Evolutionary conservation across 495 filamentous ascomycete species (phyloP), one percentile per base, ranked within the genome.

Genomic region (Trichoderma parareesei): DNA sequence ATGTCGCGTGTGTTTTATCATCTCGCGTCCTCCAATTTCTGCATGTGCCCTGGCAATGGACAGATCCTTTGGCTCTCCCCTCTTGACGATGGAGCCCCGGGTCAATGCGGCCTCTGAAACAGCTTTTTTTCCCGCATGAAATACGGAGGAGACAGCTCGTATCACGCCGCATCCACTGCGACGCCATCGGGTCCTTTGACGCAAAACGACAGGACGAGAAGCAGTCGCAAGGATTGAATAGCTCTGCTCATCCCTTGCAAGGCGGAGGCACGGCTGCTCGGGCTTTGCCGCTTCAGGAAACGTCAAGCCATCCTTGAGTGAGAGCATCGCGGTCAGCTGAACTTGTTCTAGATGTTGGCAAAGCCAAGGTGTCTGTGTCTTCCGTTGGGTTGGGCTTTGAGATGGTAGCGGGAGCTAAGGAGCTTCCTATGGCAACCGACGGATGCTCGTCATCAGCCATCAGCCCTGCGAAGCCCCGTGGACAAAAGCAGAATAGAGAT

Each of bases 231-330:
- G 53, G 20, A 33, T 57, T 3, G 53, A 33, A 37, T 14, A 57
- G 53, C 33, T 11, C 11, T 57, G 13, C 14, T 35, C 53, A 35
- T 57, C 33, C 53, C 27, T 57, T 57, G 53, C 53, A 57, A 57
- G 53, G 53, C 53, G 53, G 53, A 57, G 53, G 20, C 27, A 9
- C 37, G 5, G 53, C 37, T 37, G 35, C 53, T 41, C 40, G 40
- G 53, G 20, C 27, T 35, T 57, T 57, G 20, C 53, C 53, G 20
- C 53, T 57, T 57, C 20, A 37, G 53, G 53, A 57, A 57, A 13
- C 53, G 53, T 57, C 27, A 6, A 57, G 27, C 27, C 27, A 37
- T 57, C 13, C 49, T 3, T 18, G n/a, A 27, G 7, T 18, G 9
- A 27, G 27, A 27, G 27, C 27, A 27, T 27, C 48, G 18, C 20